Evolutionary conservation across 441 rosid species (phyloP), one percentile per base, ranked within the genome.

Genomic region (Metrosideros polymorpha): DNA sequence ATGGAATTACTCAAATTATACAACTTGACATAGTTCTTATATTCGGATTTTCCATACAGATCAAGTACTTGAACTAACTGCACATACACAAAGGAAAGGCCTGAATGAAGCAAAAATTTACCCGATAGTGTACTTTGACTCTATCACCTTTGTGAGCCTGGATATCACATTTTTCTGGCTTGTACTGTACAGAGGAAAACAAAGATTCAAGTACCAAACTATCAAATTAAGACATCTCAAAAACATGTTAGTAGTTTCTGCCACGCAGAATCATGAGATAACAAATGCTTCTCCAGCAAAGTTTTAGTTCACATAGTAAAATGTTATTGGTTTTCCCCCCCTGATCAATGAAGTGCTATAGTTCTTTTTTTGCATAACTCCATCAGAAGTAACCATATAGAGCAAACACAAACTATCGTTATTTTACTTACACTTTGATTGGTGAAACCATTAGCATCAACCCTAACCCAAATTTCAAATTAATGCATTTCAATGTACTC

Each of bases 71-170:
- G 49, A 22, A 83, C 45, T 30, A 83, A 32, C 49, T 32, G 42
- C 19, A 43, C 14, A 49, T 32, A 18, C 35, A 52, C 55, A 83
- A 39, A 29, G 52, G 75, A 53, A 35, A 61, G 47, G 19, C 55
- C 85, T 51, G 47, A 35, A 63, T 14, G 42, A 83, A 45, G 30
- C 14, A n/a, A 27, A 35, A 71, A 89, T 95, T 88, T 89, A 97
- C 99, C 91, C 96, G 92, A 86, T 96, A 97, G 77, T 97, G 99
- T 30, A 97, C 98, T 91, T 94, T 94, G 92, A 97, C 84, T 85
- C 54, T 93, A 79, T 95, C 98, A 53, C 99, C 99, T 91, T 94
- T 97, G 89, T 96, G 99, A 84, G 99, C 99, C 92, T 94, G 96
- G 88, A 92, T 35, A 52, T 95, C 97, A 88, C 99, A 97, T 82